phyloP scores from a whole-genome alignment of 2,329 filamentous ascomycete species.

The Arthroderma uncinatum region DNA sequence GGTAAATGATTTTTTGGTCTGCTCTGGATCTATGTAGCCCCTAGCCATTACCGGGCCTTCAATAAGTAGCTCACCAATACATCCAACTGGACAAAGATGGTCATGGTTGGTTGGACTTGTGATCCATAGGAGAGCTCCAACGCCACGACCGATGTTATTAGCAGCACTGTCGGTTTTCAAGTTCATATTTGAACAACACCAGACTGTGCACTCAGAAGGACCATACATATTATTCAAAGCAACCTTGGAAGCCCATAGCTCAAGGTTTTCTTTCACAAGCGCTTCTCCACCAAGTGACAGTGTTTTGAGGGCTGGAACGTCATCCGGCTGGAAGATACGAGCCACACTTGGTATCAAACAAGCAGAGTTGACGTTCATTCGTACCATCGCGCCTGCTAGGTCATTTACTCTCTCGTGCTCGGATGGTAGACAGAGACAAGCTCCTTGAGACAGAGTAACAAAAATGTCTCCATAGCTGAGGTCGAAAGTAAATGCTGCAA shows the following conservation, averaged over 20 bases:
- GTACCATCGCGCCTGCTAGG: conserved; percentile 36
- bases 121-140: conserved; percentile 28
- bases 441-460: conserved; percentile 41
- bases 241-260: conserved; percentile 26
- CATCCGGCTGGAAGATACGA: conserved; percentile 25
- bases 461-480: conserved; percentile 41
- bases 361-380: conserved; percentile 40
- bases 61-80: conserved; percentile 33
- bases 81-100: conserved; percentile 29
- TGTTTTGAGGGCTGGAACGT: conserved; percentile 29
- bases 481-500: conserved; percentile 42
- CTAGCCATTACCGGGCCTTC: conserved; percentile 26
- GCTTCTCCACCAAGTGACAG: conserved; percentile 22
- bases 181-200: conserved; percentile 17
- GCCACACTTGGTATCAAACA: conserved; percentile 48
- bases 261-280: conserved; percentile 18
- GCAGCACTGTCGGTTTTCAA: conserved; percentile 21
- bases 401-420: conserved; percentile 41
- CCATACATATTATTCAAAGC: conserved; percentile 32
- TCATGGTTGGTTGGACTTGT: conserved; percentile 27
- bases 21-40: conserved; percentile 20
- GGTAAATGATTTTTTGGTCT: conserved; percentile 20
- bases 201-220: conserved; percentile 29
- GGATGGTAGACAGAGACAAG: conserved; percentile 48
- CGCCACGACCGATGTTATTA: conserved; percentile 25